Base-by-base conservation (phyloP, 441 rosid genomes). In the Kokia cookei region DNA sequence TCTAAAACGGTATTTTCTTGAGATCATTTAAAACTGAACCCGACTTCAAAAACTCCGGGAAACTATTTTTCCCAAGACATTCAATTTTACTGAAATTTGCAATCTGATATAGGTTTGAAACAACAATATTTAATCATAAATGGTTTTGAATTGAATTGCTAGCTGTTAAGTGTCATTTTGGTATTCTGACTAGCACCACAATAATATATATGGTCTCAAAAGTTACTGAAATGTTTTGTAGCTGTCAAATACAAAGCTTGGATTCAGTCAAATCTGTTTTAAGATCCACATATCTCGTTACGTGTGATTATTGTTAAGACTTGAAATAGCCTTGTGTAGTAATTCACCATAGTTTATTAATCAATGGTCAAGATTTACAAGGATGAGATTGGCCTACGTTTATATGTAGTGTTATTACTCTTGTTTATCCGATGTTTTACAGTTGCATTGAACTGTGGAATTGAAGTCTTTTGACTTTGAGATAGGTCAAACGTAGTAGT, bases 1-100 rank as follows among this genome's bases (percentile, higher is more conserved):
- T 74, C 92, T 80, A 83, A 90, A 78, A 93, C 97, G 83, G 99
- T 90, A 90, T 73, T 78, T 75, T 45, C 82, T 73, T 62, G 59
- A 63, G 68, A 64, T 74, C 32, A 3, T 55, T 69, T 43, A 69
- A 7, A 45, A 47, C 5, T 43, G 47, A 17, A 35, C 5, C 19
- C 4, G 45, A 22, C 71, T 67, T 57, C 10, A 29, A 67, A 67
- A 67, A 47, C 48, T 48, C 24, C n/a, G 15, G 58, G 42, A 67
- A 67, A 15, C 42, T 67, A 14, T 14, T 63, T 37, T 26, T 37
- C 48, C 48, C 13, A 17, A 11, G 69, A 19, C 51, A 7, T 45
- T 48, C 57, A 47, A 7, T 66, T 66, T 57, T 24, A 26, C 5
- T 10, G 45, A 65, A 24, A 7, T 47, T 47, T 47, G 54, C 55